Evolutionary conservation across 1,284 basidiomycete genomes (phyloP).

Genomic region (Pseudozyma hubeiensis): DNA sequence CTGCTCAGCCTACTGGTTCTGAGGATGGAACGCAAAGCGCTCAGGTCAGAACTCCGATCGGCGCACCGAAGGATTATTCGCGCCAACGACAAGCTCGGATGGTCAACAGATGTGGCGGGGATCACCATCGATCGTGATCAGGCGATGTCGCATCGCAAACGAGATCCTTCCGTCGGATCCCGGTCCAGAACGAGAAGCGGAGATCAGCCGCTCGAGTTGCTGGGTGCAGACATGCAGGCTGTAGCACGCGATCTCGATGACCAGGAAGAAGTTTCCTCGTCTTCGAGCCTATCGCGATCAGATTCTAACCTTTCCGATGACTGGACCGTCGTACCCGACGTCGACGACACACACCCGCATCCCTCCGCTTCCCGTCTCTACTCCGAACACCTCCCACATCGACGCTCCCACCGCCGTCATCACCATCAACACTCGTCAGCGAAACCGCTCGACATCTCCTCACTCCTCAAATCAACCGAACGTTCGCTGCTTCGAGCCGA

Average conservation of each 20-base stretch:
- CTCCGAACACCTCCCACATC: not conserved
- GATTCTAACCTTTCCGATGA: constrained; percentile 15
- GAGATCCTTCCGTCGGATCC: constrained; percentile 13
- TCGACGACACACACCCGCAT: constrained; percentile 9
- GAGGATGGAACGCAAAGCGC: constrained; percentile 16
- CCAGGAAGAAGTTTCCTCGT: not conserved
- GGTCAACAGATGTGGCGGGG: constrained; percentile 32
- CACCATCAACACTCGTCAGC: not conserved
- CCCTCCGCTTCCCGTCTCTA: constrained; percentile 3
- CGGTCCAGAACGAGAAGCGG: not conserved
- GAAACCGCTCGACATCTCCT: constrained; percentile 7
- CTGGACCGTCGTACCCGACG: constrained; percentile 29
- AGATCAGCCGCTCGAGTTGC: constrained; percentile 2
- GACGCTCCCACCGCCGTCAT: not conserved
- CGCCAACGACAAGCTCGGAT: constrained; percentile 46
- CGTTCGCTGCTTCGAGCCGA: constrained; percentile 37
- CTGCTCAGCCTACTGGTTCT: constrained; percentile 30
- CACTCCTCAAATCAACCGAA: constrained; percentile 29
- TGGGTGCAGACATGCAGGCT: constrained; percentile 26
- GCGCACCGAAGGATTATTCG: constrained; percentile 44
- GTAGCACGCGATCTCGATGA: constrained; percentile 34
- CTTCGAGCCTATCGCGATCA: constrained; percentile 1
- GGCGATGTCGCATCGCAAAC: constrained; percentile 29
- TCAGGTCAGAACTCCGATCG: constrained; percentile 25
- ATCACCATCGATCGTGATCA: constrained; percentile 20